phyloP scores from a whole-genome alignment of 2,329 filamentous ascomycete species.

The Calonectria hawksworthii region DNA sequence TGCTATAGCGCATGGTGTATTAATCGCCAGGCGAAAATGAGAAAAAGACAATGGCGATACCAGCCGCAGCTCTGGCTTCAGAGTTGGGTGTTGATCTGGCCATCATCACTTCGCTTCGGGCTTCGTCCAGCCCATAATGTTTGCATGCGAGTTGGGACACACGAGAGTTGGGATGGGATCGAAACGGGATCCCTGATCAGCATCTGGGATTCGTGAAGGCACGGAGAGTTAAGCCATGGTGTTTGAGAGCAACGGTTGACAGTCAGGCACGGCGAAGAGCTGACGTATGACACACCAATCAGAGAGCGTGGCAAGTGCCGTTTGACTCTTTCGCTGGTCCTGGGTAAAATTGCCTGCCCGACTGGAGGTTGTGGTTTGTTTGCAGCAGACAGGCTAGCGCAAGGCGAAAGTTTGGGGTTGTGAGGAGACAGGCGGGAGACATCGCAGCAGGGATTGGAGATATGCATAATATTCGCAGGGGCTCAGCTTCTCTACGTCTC shows the following conservation, averaged over 20 bases:
- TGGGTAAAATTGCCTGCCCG: constrained; percentile 23
- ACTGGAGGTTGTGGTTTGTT: constrained; percentile 9
- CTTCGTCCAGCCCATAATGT: neutral
- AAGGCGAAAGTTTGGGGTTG: neutral
- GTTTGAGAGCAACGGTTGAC: constrained; percentile 20
- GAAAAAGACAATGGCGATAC: neutral
- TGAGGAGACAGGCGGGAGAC: constrained; percentile 4
- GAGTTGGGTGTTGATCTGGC: constrained; percentile 20
- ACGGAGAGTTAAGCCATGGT: constrained; percentile 13
- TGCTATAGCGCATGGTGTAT: constrained; percentile 9
- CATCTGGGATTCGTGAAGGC: neutral
- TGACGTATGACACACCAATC: constrained; percentile 12
- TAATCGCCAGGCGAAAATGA: constrained; percentile 3
- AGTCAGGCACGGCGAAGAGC: constrained; percentile 19
- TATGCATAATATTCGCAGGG: constrained; percentile 34
- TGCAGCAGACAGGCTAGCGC: constrained; percentile 4
- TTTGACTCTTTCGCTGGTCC: constrained; percentile 25
- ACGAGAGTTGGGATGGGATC: neutral
- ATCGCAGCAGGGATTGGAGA: constrained; percentile 3
- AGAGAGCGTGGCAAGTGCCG: neutral
- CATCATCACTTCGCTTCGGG: constrained; percentile 17
- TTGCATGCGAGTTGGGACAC: neutral
- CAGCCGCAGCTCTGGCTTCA: constrained; percentile 18
- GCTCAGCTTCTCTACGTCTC: constrained; percentile 24
- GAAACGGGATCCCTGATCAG: constrained; percentile 18